These are phyloP conservation scores for Phytophthora rubi DNA, from an alignment of 352 stramenopile genomes.

Conservation along the genomic window DNA sequence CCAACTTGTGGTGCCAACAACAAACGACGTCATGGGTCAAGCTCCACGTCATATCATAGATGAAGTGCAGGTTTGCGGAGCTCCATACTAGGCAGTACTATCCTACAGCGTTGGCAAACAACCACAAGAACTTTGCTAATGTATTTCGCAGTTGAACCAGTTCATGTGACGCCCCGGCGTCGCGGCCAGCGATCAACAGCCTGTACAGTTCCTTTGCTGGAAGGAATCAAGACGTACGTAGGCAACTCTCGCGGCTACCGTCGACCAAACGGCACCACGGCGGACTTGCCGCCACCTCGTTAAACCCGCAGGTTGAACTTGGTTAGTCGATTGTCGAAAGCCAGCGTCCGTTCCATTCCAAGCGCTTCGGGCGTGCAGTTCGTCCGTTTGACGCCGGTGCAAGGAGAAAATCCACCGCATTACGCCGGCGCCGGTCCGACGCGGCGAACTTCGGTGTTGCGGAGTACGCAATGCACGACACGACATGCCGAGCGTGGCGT, in stretches of 20 bases:
- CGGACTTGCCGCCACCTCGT: not conserved
- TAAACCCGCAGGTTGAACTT: conserved; percentile 16
- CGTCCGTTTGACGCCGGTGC: conserved; percentile 15
- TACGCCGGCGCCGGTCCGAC: not conserved
- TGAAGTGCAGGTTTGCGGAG: no score
- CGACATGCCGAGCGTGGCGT: conserved; percentile 34
- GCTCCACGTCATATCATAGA: no score
- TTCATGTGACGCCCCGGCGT: conserved; percentile 21
- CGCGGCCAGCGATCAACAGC: not conserved
- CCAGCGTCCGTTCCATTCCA: not conserved
- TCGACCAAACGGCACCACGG: conserved; percentile 1
- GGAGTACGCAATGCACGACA: conserved; percentile 22
- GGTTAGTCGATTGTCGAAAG: conserved; percentile 15
- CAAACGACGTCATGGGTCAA: not conserved
- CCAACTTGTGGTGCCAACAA: not conserved
- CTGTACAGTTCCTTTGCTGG: not conserved
- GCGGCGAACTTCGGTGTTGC: conserved; percentile 1
- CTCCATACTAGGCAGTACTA: no score
- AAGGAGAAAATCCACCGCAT: conserved; percentile 24
- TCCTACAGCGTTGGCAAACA: no score
- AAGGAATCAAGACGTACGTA: not conserved
- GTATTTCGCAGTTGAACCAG: not conserved
- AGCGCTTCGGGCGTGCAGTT: not conserved
- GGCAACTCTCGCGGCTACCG: not conserved
- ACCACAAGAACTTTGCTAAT: no score